Percentiles rank a stretch among this genome's conserved stretches.
phyloP scores from a whole-genome alignment of 2,329 filamentous ascomycete genomes.

The Xylaria sp. region DNA sequence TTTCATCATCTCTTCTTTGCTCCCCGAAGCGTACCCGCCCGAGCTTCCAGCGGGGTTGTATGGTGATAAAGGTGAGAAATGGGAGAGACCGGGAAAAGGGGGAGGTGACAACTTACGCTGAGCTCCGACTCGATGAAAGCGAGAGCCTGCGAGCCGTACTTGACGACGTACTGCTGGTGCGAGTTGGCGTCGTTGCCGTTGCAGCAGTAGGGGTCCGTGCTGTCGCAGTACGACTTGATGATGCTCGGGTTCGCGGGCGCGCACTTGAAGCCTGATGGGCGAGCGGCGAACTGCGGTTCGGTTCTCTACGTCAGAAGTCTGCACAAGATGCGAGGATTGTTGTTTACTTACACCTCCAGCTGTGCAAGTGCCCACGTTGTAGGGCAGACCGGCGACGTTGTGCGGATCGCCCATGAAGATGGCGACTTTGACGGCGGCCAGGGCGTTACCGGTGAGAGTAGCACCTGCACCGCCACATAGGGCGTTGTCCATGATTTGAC shows the following conservation, averaged over 20 bases:
- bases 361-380: conserved; percentile 70
- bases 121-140: conserved; percentile 59
- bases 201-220: conserved; percentile 73
- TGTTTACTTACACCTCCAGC: conserved; percentile 64
- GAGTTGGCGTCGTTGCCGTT: conserved; percentile 69
- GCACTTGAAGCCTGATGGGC: conserved; percentile 67
- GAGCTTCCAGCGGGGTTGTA: too few relatives aligned
- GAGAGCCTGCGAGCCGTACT: conserved; percentile 69
- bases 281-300: conserved; percentile 69
- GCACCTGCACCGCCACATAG: conserved; percentile 67
- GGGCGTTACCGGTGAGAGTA: conserved; percentile 57
- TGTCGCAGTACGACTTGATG: conserved; percentile 74
- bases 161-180: conserved; percentile 69
- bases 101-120: background rate
- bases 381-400: conserved; percentile 64
- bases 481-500: conserved; percentile 71
- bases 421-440: conserved; percentile 66
- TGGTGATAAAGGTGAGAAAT: too few relatives aligned
- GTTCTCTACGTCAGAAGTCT: background rate
- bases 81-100: too few relatives aligned
- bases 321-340: too few relatives aligned
- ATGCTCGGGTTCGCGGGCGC: conserved; percentile 60
- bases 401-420: conserved; percentile 73
- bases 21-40: too few relatives aligned
- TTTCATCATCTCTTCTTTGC: background rate